phyloP scores from a whole-genome alignment of 2,329 filamentous ascomycete genomes.

The Trichoderma pleuroti region DNA sequence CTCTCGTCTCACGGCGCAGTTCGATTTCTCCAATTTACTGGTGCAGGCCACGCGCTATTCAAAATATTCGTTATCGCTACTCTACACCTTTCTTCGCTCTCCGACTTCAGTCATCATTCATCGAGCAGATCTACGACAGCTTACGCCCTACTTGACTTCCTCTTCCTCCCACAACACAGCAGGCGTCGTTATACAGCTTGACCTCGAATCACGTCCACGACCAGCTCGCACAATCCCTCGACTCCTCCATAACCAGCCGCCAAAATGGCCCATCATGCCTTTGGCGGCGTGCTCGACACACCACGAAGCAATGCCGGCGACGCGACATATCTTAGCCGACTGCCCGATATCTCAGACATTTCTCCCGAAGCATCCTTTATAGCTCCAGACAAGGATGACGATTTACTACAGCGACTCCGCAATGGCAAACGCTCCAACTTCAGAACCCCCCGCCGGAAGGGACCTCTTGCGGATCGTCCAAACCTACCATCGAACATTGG shows the following conservation, averaged over 20 bases:
- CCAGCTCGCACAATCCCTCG: background rate
- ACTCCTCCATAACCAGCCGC: slow-evolving; percentile 21
- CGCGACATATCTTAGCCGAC: slow-evolving; percentile 70
- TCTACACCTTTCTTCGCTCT: background rate
- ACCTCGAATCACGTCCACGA: background rate
- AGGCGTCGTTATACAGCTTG: background rate
- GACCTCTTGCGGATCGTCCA: slow-evolving; percentile 66
- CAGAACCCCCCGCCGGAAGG: slow-evolving; percentile 69
- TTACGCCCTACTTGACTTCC: background rate
- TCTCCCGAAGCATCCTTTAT: slow-evolving; percentile 86
- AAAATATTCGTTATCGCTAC: background rate
- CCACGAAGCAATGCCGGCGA: slow-evolving; percentile 82
- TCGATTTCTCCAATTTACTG: background rate
- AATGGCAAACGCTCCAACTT: slow-evolving; percentile 61
- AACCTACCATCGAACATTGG: slow-evolving; percentile 65
- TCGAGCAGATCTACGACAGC: background rate
- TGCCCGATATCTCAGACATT: slow-evolving; percentile 69
- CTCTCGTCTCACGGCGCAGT: background rate
- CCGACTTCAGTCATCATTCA: background rate
- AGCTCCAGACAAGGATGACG: slow-evolving; percentile 65
- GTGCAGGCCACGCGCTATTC: background rate
- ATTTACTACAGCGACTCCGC: slow-evolving; percentile 71
- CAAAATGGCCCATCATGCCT: slow-evolving; percentile 61
- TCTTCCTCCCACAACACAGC: background rate
- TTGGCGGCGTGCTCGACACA: slow-evolving; percentile 68